Evolutionary conservation across 78 protist species (phyloP).

Genomic region (Monocercomonoides exilis): DNA sequence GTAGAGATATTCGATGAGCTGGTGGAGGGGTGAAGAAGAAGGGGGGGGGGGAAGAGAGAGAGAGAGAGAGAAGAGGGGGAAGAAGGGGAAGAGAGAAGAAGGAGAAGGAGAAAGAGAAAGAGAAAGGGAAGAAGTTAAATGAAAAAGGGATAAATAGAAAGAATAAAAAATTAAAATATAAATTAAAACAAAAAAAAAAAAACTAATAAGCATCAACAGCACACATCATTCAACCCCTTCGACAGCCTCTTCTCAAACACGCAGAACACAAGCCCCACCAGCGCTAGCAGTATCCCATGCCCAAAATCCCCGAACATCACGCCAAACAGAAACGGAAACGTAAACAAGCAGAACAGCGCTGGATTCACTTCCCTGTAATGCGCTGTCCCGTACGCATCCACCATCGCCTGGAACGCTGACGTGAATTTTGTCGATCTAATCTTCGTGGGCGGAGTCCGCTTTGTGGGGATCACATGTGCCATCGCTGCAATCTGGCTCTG

Average conservation of each 20-base stretch:
- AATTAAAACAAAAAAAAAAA: neutral
- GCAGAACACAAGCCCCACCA: conserved; percentile 47
- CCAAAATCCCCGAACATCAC: conserved; percentile 99
- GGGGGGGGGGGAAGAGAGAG: too few species aligned
- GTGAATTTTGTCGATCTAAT: conserved; percentile 64
- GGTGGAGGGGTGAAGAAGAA: too few species aligned
- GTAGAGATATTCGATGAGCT: too few species aligned
- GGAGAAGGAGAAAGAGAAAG: too few species aligned
- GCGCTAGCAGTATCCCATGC: conserved; percentile 84
- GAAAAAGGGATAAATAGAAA: too few species aligned
- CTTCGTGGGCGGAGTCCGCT: conserved; percentile 40
- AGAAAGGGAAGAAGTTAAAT: too few species aligned
- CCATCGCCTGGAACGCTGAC: conserved; percentile 74
- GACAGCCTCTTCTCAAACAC: conserved; percentile 53
- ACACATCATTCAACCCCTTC: neutral
- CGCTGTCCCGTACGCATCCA: conserved; percentile 91
- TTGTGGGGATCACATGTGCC: neutral
- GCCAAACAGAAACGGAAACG: conserved; percentile 99
- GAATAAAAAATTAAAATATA: too few species aligned
- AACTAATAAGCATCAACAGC: neutral
- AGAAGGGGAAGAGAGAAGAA: too few species aligned
- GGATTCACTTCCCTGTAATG: conserved; percentile 86
- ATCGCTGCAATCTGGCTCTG: conserved; percentile 10
- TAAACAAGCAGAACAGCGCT: conserved; percentile 74
- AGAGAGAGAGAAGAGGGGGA: too few species aligned